A percentile compares a stretch with the other conserved stretches of the same genome.
Conservation (phyloP, 176 grass and related monocot species). For the barley (Hordeum vulgare) region DNA sequence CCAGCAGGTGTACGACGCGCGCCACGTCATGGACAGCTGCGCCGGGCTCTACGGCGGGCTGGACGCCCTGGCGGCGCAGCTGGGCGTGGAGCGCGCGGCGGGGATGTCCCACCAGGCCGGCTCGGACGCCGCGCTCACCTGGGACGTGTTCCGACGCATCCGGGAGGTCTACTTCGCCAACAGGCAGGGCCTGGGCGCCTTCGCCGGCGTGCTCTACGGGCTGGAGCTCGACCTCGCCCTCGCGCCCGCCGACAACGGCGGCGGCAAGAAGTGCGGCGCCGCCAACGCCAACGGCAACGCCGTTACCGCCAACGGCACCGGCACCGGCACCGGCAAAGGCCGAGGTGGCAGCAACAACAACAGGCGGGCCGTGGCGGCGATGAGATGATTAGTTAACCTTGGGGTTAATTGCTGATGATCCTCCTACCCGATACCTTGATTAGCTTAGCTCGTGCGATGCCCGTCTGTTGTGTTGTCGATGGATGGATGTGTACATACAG, state of each 20-base stretch:
- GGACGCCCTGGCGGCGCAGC: slow-evolving; percentile 42
- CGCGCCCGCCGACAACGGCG: not conserved
- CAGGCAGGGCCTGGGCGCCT: not conserved
- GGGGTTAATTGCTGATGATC: not conserved
- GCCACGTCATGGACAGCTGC: slow-evolving; percentile 52
- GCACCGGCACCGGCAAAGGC: not conserved
- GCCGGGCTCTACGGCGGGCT: slow-evolving; percentile 50
- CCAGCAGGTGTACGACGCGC: slow-evolving; percentile 51
- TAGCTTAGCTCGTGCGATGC: not conserved
- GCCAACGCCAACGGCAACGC: not conserved
- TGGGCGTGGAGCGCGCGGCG: slow-evolving; percentile 40
- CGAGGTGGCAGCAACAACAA: not conserved
- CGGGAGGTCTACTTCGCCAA: slow-evolving; percentile 45
- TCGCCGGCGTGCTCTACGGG: slow-evolving; percentile 45
- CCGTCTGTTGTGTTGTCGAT: too few species aligned
- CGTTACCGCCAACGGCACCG: not conserved
- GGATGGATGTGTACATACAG: not conserved
- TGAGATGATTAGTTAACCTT: not conserved
- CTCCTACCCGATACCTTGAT: too few species aligned
- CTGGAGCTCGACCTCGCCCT: slow-evolving; percentile 38
- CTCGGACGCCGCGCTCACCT: slow-evolving; percentile 78
- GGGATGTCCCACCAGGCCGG: slow-evolving; percentile 70
- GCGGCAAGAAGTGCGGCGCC: not conserved
- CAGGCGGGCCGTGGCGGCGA: not conserved
- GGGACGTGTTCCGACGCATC: slow-evolving; percentile 56